Percentiles rank a stretch among this genome's conserved stretches.
phyloP scores from a whole-genome alignment of 106 monocot species.

The Acorus gramineus region DNA sequence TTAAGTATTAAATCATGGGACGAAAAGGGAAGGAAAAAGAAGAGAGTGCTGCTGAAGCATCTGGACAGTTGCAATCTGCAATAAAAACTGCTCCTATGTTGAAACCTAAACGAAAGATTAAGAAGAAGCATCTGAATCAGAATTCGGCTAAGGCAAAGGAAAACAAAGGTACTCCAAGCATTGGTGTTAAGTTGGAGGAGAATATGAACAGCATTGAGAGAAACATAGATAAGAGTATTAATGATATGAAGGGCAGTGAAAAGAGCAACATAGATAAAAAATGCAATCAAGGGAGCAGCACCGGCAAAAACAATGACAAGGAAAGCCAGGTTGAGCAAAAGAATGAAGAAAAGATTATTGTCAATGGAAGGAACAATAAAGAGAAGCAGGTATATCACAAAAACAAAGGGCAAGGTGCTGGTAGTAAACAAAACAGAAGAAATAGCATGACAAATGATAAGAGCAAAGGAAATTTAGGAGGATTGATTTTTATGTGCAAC shows the following conservation, averaged over 20 bases:
- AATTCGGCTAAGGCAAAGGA: slow-evolving; percentile 1
- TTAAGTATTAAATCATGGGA: too few relatives aligned
- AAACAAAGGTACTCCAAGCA: background rate
- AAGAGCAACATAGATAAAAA: too few relatives aligned
- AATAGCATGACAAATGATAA: slow-evolving; percentile 4
- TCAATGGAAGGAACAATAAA: background rate
- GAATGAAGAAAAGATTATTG: too few relatives aligned
- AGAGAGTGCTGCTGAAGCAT: slow-evolving; percentile 6
- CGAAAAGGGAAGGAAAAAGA: slow-evolving; percentile 7
- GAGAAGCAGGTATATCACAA: slow-evolving; percentile 4
- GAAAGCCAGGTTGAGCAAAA: background rate
- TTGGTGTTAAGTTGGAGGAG: background rate
- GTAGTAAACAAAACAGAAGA: background rate
- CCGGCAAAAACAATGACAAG: too few relatives aligned
- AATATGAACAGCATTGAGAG: too few relatives aligned
- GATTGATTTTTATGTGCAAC: slow-evolving; percentile 36
- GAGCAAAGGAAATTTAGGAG: slow-evolving; percentile 14
- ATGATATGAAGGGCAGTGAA: too few relatives aligned
- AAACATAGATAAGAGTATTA: too few relatives aligned
- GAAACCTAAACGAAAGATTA: slow-evolving; percentile 16
- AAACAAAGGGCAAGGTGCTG: background rate
- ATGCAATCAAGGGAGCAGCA: too few relatives aligned
- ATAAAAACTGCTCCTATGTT: slow-evolving; percentile 7
- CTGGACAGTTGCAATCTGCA: slow-evolving; percentile 3
- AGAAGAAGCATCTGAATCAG: background rate